Base-by-base conservation (phyloP, 192 early-diverging fungal genomes). In the Coemansia sp. region DNA sequence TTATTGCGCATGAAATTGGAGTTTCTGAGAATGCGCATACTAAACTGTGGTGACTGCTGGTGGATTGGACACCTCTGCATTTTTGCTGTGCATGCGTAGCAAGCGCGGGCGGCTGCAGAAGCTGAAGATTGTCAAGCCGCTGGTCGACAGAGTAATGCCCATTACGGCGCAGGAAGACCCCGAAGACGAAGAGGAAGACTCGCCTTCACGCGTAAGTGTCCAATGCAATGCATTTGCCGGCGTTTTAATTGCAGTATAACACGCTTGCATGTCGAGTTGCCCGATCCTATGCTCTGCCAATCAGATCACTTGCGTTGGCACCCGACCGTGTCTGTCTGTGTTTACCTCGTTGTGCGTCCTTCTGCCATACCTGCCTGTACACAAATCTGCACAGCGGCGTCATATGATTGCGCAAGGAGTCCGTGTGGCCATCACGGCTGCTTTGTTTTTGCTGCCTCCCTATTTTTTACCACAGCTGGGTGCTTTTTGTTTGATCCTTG, bases 31-130 rank as follows among this genome's bases (percentile, higher is more conserved):
- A 47, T 5, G n/a, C 14, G n/a, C 43, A 47, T 47, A n/a, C 43
- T 21, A 19, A 38, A 38, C 35, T 32, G 38, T 10, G 35, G 24
- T 56, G 54, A 56, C 23, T 56, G 24, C 2, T 27, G 25, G 54
- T 53, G 32, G 48, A 64, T 64, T 35, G 32, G 7, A 35, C 32
- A 35, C 32, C 5, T 35, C 8, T 35, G 7, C 32, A 8, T 35
- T 35, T 35, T 6, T 35, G 0, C 7, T 57, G 17, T 7, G 27
- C 35, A 41, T 55, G 19, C 60, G 67, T 79, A 79, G 76, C 64
- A 92, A 94, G 60, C 93, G 91, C 67, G 89, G 86, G 37, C 92
- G 91, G 75, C 83, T 96, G 72, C 86, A 87, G 58, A 91, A 90
- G 61, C 86, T 92, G 54, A 92, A 94, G 71, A 83, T 96, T 7